Conservation (phyloP, 2,329 filamentous ascomycete genomes). For the Plectosphaerella cucumerina region DNA sequence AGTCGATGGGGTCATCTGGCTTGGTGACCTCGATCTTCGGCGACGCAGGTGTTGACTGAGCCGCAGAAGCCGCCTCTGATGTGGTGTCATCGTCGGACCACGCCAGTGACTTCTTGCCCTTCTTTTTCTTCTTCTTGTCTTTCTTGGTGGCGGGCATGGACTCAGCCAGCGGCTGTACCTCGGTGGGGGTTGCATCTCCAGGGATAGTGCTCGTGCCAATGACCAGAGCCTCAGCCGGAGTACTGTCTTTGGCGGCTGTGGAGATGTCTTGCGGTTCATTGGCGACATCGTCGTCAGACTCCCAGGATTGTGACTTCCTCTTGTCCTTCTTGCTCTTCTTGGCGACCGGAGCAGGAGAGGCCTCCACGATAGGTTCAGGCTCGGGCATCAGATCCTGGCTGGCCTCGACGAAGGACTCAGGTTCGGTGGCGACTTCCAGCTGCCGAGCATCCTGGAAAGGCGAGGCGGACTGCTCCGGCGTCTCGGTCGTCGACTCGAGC, state of each 20-base stretch:
- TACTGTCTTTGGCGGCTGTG: constrained; percentile 1
- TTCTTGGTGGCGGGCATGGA: constrained; percentile 17
- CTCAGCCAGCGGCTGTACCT: not conserved
- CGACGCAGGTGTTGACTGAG: not conserved
- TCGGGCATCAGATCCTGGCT: not conserved
- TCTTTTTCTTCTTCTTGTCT: constrained; percentile 33
- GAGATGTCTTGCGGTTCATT: constrained; percentile 7
- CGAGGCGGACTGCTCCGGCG: not conserved
- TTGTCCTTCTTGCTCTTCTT: constrained; percentile 18
- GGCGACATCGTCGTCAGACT: constrained; percentile 1
- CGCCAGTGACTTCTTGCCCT: constrained; percentile 8
- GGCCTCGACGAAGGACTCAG: too few species aligned
- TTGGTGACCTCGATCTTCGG: not conserved
- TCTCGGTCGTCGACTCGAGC: not conserved
- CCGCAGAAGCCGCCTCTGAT: not conserved
- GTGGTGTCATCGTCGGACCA: not conserved
- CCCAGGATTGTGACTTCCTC: constrained; percentile 10
- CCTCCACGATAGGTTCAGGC: constrained; percentile 1
- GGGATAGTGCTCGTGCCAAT: not conserved
- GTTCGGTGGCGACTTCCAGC: not conserved
- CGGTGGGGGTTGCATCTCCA: not conserved
- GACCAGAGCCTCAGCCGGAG: constrained; percentile 1
- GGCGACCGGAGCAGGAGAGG: constrained; percentile 1
- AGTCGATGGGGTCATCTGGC: too few species aligned
- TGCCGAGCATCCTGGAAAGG: not conserved